phyloP scores from a whole-genome alignment of 148 eudicot genomes.

The Rheum nobile region DNA sequence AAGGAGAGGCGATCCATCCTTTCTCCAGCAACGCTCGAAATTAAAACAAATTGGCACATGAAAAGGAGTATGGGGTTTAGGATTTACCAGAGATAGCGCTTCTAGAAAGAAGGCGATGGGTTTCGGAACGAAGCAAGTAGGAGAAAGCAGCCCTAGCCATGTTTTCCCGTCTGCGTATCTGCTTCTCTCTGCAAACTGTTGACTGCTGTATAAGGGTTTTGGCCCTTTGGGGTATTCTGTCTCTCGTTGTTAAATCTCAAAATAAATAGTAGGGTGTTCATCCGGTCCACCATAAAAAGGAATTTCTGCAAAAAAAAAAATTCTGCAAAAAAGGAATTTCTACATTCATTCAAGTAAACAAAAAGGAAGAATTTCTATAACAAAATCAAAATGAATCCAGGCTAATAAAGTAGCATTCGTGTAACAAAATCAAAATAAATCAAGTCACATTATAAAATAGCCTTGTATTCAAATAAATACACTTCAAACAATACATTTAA shows the following conservation, averaged over 20 bases:
- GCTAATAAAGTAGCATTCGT: too few species aligned
- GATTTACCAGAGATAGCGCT: constrained; percentile 19
- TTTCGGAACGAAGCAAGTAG: constrained; percentile 30
- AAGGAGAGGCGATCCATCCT: neutral
- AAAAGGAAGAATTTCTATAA: too few species aligned
- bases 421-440: too few species aligned
- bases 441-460: too few species aligned
- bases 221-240: neutral
- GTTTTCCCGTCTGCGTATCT: neutral
- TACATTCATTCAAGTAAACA: too few species aligned
- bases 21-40: neutral
- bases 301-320: too few species aligned
- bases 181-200: neutral
- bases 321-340: too few species aligned
- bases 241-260: neutral
- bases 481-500: too few species aligned
- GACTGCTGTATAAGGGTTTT: neutral
- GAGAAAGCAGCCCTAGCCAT: constrained; percentile 40
- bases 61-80: neutral
- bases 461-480: too few species aligned
- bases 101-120: constrained; percentile 23
- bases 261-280: too few species aligned
- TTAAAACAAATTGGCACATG: neutral
- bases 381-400: too few species aligned
- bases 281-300: too few species aligned